Evolutionary conservation across 2,329 filamentous ascomycete species (phyloP).

Genomic region (Fusarium transvaalense): DNA sequence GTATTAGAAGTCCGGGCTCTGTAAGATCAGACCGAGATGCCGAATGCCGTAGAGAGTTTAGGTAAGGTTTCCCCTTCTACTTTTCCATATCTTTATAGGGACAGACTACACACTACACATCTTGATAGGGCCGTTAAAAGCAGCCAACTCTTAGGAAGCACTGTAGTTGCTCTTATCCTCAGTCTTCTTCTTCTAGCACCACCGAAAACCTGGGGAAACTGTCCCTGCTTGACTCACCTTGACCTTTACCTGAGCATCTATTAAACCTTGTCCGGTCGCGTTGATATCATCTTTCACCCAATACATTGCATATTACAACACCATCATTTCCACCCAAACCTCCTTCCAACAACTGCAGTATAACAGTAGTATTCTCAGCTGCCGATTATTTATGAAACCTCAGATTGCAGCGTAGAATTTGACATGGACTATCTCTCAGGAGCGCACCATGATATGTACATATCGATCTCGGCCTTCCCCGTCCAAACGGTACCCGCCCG

Average conservation of each 20-base stretch:
- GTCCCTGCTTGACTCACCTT: constrained; percentile 26
- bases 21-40: constrained; percentile 55
- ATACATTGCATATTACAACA: background rate
- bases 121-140: background rate
- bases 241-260: background rate
- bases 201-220: constrained; percentile 29
- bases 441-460: constrained; percentile 1
- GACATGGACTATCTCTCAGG: background rate
- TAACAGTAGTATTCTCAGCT: background rate
- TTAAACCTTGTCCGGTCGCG: constrained; percentile 7
- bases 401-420: background rate
- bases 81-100: background rate
- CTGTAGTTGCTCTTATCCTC: background rate
- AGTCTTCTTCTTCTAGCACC: constrained; percentile 8
- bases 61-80: background rate
- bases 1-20: constrained; percentile 4
- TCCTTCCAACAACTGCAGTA: background rate
- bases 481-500: constrained; percentile 27
- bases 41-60: constrained; percentile 47
- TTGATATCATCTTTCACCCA: background rate
- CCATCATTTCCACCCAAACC: background rate
- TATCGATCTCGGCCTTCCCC: constrained; percentile 45
- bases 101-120: background rate
- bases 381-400: background rate
- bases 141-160: constrained; percentile 1